These are phyloP conservation scores for Monilinia polystroma DNA, from an alignment of 2,329 filamentous ascomycete genomes.

Conservation along the genomic window DNA sequence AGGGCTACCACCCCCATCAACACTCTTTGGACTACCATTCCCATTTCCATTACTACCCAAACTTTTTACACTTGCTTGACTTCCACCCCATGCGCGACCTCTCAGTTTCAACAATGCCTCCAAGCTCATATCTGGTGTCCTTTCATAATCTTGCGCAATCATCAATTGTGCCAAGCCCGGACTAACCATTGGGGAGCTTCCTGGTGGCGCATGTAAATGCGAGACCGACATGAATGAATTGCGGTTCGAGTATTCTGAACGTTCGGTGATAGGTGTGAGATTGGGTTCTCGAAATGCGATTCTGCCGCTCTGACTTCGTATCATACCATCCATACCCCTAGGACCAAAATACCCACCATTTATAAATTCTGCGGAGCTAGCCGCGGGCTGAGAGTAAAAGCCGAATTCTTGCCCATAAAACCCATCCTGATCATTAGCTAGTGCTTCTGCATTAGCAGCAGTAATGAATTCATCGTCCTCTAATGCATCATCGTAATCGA, in stretches of 20 bases:
- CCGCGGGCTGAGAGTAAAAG: conserved; percentile 72
- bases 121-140: conserved; percentile 64
- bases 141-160: conserved; percentile 54
- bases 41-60: conserved; percentile 43
- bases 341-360: conserved; percentile 90
- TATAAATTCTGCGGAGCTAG: conserved; percentile 52
- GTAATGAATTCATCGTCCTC: conserved; percentile 92
- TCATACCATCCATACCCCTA: conserved; percentile 59
- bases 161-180: conserved; percentile 75
- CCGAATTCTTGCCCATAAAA: conserved; percentile 97
- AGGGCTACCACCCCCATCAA: conserved; percentile 35
- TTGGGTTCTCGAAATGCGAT: conserved; percentile 81
- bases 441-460: conserved; percentile 87
- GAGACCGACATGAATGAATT: conserved; percentile 71
- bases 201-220: conserved; percentile 41
- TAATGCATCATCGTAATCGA: conserved; percentile 60
- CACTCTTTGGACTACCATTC: conserved; percentile 40
- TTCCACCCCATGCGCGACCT: conserved; percentile 76
- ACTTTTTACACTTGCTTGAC: conserved; percentile 68
- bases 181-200: conserved; percentile 52
- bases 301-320: conserved; percentile 69
- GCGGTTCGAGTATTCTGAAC: conserved; percentile 92
- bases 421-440: conserved; percentile 88
- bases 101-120: conserved; percentile 68
- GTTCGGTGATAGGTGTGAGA: conserved; percentile 91